Evolutionary conservation across 805 yeast genomes (phyloP).

Genomic region (Candida caryicola): DNA sequence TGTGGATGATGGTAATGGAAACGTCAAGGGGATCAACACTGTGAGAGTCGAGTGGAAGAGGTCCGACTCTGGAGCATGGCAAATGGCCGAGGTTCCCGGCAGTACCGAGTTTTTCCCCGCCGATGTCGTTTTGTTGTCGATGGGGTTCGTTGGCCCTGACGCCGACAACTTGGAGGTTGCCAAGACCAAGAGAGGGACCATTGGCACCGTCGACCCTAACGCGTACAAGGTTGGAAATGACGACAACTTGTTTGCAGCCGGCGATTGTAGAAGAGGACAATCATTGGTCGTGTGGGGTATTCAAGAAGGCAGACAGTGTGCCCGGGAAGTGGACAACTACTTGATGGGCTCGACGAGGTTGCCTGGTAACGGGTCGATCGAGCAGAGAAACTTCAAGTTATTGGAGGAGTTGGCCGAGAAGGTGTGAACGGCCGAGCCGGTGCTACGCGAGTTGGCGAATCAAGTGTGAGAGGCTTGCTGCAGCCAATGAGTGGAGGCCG

Average conservation of each 20-base stretch:
- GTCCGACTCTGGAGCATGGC: constrained; percentile 96
- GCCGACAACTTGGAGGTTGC: constrained; percentile 65
- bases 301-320: constrained; percentile 99
- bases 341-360: constrained; percentile 76
- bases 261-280: constrained; percentile 99
- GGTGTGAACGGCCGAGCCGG: constrained; percentile 26
- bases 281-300: constrained; percentile 98
- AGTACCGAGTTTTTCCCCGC: constrained; percentile 94
- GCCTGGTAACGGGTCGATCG: constrained; percentile 93
- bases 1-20: constrained; percentile 91
- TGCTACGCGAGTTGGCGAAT: no score
- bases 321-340: constrained; percentile 82
- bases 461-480: no score
- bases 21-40: constrained; percentile 92
- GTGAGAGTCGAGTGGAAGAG: constrained; percentile 98
- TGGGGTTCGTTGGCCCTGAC: constrained; percentile 98
- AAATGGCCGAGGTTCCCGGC: constrained; percentile 96
- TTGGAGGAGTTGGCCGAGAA: constrained; percentile 74
- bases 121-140: constrained; percentile 86
- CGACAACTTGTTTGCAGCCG: constrained; percentile 86
- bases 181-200: constrained; percentile 83
- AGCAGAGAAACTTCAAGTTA: constrained; percentile 74
- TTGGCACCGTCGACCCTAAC: constrained; percentile 57
- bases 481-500: background rate
- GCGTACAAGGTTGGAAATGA: constrained; percentile 63